phyloP scores from a whole-genome alignment of 768 basidiomycete species.

The Floccularia luteovirens region DNA sequence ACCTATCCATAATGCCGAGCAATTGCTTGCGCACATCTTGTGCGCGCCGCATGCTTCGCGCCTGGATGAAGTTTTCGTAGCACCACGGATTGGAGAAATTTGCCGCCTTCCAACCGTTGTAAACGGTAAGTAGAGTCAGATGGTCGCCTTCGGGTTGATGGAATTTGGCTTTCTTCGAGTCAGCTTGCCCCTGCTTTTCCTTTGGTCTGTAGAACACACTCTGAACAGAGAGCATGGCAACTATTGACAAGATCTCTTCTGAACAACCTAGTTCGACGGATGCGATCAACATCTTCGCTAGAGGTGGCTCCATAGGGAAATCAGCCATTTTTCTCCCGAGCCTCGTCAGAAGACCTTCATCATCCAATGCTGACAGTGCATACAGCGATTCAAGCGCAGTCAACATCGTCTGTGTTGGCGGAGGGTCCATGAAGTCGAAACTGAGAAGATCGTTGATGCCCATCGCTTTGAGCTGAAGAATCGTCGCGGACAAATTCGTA shows the following conservation, averaged over 20 bases:
- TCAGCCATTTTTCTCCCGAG: conserved; percentile 99
- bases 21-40: conserved; percentile 98
- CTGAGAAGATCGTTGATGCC: conserved; percentile 95
- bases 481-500: conserved; percentile 86
- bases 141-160: conserved; percentile 99
- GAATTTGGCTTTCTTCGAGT: conserved; percentile 99
- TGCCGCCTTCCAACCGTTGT: conserved; percentile 96
- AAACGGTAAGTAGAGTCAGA: conserved; percentile 85
- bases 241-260: conserved; percentile 94
- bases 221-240: conserved; percentile 96
- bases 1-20: conserved; percentile 98
- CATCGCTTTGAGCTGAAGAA: conserved; percentile 97
- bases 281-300: conserved; percentile 97
- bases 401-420: conserved; percentile 93
- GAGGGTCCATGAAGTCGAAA: conserved; percentile 99
- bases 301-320: conserved; percentile 94
- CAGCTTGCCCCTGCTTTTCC: conserved; percentile 98
- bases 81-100: conserved; percentile 99
- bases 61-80: conserved; percentile 98
- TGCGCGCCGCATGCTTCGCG: conserved; percentile 91
- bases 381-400: conserved; percentile 93
- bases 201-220: conserved; percentile 98
- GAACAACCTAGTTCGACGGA: conserved; percentile 97
- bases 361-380: conserved; percentile 92
- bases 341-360: conserved; percentile 91